Conservation (phyloP, 2,329 filamentous ascomycete genomes). For the Paramyrothecium sp. region DNA sequence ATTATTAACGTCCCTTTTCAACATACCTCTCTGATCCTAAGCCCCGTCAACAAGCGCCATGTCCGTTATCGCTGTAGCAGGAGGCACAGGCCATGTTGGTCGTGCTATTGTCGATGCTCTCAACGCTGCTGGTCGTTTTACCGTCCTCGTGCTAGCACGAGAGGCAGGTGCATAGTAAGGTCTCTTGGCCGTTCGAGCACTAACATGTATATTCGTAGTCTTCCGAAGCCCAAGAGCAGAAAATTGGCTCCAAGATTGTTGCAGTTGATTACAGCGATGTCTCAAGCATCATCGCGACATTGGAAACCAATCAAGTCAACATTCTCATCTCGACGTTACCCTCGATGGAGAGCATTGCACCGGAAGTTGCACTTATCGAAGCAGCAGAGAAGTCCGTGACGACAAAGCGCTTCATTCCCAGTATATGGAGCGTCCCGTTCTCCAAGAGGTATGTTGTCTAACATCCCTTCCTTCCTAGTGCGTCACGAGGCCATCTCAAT, state of each 20-base stretch:
- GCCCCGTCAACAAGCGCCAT: neutral
- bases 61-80: constrained; percentile 40
- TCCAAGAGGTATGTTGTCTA: constrained; percentile 3
- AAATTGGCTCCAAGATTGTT: constrained; percentile 20
- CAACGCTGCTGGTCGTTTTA: constrained; percentile 26
- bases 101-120: constrained; percentile 44
- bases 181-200: neutral
- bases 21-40: too few species aligned
- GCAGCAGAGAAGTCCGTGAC: constrained; percentile 30
- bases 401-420: constrained; percentile 6
- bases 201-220: constrained; percentile 4
- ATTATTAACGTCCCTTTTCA: too few species aligned
- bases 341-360: constrained; percentile 24
- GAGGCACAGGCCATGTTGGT: constrained; percentile 44
- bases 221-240: constrained; percentile 12
- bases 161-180: constrained; percentile 20
- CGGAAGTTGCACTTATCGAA: constrained; percentile 40
- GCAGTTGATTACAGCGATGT: constrained; percentile 25
- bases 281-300: constrained; percentile 12
- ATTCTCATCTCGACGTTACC: constrained; percentile 42
- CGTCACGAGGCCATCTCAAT: neutral
- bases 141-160: constrained; percentile 39
- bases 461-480: neutral
- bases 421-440: constrained; percentile 1
- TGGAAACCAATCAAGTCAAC: constrained; percentile 36